A percentile compares a stretch with the other conserved stretches of the same genome.
Evolutionary conservation across 495 filamentous ascomycete species (phyloP).

Genomic region (Daldinia decipiens): DNA sequence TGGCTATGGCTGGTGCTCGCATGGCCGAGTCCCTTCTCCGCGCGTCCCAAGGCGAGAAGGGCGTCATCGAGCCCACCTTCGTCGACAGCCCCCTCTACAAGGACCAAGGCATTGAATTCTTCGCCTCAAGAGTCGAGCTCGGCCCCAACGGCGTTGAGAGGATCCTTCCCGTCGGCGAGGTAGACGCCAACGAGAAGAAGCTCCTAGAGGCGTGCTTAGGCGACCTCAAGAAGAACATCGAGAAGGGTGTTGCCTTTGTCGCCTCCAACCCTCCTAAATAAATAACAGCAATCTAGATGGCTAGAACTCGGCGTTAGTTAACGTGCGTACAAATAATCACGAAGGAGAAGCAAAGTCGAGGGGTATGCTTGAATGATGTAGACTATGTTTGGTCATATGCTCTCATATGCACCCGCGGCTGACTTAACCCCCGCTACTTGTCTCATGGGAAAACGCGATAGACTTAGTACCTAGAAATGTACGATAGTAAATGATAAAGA

Average conservation of each 20-base stretch:
- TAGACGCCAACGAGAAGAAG: constrained; percentile 86
- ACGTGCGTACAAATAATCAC: constrained; percentile 24
- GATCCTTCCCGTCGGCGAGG: constrained; percentile 83
- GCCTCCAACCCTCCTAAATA: constrained; percentile 66
- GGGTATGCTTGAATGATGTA: constrained; percentile 9
- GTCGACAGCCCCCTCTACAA: constrained; percentile 97
- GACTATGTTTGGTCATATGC: constrained; percentile 12
- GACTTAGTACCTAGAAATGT: constrained; percentile 37
- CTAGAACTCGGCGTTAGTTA: constrained; percentile 21
- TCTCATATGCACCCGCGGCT: not conserved
- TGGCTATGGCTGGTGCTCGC: constrained; percentile 98
- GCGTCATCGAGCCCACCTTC: constrained; percentile 94
- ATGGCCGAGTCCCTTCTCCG: constrained; percentile 95
- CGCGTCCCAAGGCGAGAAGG: constrained; percentile 92
- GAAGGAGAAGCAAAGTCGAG: constrained; percentile 6
- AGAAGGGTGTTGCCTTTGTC: constrained; percentile 65
- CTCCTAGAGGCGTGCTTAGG: constrained; percentile 82
- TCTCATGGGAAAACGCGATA: constrained; percentile 26
- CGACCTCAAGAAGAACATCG: constrained; percentile 86
- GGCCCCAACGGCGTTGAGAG: constrained; percentile 96
- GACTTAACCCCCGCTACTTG: constrained; percentile 19
- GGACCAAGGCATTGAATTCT: constrained; percentile 95
- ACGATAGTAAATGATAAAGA: constrained; percentile 42
- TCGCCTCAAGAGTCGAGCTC: constrained; percentile 91
- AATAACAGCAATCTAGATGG: constrained; percentile 24